These are phyloP conservation scores for Rauvolfia tetraphylla DNA, from an alignment of 257 asterid genomes.

Conservation along the genomic window DNA sequence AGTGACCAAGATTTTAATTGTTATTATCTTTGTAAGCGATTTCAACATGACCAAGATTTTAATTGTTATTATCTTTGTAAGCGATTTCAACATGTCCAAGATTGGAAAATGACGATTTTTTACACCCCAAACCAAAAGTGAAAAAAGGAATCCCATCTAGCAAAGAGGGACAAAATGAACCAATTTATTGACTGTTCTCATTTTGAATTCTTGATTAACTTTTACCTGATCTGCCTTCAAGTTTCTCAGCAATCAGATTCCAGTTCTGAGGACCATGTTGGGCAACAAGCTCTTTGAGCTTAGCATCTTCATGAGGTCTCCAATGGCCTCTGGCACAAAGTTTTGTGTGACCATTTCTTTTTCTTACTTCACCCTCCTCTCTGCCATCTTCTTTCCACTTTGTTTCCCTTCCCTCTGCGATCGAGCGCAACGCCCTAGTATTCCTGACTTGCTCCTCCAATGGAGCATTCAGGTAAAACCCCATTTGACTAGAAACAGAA, in stretches of 20 bases:
- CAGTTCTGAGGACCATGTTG: constrained; percentile 37
- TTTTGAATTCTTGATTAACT: not conserved
- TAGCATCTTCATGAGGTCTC: constrained; percentile 38
- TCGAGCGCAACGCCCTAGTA: constrained; percentile 7
- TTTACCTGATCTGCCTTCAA: constrained; percentile 41
- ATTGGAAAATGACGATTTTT: not conserved
- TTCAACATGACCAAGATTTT: not conserved
- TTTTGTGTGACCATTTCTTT: constrained; percentile 5
- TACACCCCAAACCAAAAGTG: not conserved
- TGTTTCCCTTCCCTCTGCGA: constrained; percentile 1
- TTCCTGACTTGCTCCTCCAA: constrained; percentile 3
- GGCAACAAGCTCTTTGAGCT: constrained; percentile 32
- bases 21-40: not conserved
- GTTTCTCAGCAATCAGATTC: constrained; percentile 40
- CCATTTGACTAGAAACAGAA: constrained; percentile 2
- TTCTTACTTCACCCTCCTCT: not conserved
- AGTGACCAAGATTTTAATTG: not conserved
- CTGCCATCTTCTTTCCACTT: constrained; percentile 4
- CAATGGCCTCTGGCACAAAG: constrained; percentile 37
- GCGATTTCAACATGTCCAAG: not conserved
- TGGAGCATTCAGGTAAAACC: not conserved
- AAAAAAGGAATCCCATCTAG: not conserved
- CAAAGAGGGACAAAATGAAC: not conserved
- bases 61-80: no score
- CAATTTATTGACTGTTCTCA: not conserved